Base-by-base conservation (phyloP, 2,329 filamentous ascomycete species). In the Epichloe aotearoae region DNA sequence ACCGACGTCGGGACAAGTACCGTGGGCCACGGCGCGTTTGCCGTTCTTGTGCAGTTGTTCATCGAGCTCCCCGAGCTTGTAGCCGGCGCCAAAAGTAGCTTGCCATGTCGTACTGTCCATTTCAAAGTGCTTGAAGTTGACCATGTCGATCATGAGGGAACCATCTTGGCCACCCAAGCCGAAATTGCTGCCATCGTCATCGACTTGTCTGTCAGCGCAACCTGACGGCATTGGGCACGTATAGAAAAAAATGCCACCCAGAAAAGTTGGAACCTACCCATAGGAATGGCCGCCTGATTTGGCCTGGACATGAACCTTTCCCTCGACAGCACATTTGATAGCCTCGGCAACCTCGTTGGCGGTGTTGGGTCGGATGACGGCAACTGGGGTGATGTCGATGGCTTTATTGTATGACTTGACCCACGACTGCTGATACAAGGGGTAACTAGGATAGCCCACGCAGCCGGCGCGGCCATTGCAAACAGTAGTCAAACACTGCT, bases 241-340 rank as follows among this genome's bases (percentile, higher is more conserved):
- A 11, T 30, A 2, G 30, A 30, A 10, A 30, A 11, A 30, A 11
- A 30, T 30, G 8, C 8, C 30, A 4, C 30, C 10, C 30, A 11
- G 10, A 30, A 30, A 26, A 0, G 30, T 2, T 30, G 30, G 10
- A n/a, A 53, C 72, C 57, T 61, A 76, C 74, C 69, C 80, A 55
- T 81, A 85, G 0, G 79, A 83, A 58, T 84, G 82, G 0, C 82
- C 82, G 4, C 81, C 82, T 2, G 78, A 80, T 55, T 73, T 77
- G 20, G 81, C 75, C 59, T 83, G 79, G 0, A 84, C 77, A 55
- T 76, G 75, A 49, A 77, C 62, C 5, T 66, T 65, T 52, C 69
- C 66, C 23, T 71, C 54, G 2, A 61, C 67, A 5, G 80, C 81
- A 58, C 80, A 84, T 47, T 74, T 72, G 39, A 84, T 71, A 14